phyloP scores from a whole-genome alignment of 2,329 filamentous ascomycete species.

The Trichoderma polysporum region DNA sequence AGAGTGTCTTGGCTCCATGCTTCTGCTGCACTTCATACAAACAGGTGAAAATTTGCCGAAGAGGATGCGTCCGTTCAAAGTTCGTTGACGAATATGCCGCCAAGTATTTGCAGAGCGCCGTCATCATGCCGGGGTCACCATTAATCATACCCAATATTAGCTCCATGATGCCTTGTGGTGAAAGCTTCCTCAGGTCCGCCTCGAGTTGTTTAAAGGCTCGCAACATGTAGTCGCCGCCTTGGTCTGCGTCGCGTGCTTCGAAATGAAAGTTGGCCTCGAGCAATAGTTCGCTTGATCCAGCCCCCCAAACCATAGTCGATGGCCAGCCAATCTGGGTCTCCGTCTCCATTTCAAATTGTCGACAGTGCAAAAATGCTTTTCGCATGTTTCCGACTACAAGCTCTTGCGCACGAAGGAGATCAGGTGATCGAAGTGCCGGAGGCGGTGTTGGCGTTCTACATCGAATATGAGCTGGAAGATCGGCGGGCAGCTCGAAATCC shows the following conservation, averaged over 20 bases:
- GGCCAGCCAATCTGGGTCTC: constrained; percentile 42
- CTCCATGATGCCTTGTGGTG: constrained; percentile 45
- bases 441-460: constrained; percentile 48
- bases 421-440: constrained; percentile 43
- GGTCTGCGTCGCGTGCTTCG: constrained; percentile 41
- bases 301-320: constrained; percentile 45
- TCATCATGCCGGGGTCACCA: constrained; percentile 45
- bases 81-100: constrained; percentile 46
- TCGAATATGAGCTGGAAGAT: constrained; percentile 44
- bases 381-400: constrained; percentile 45
- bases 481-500: constrained; percentile 44
- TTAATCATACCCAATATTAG: constrained; percentile 45
- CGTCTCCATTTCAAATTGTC: constrained; percentile 43
- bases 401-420: constrained; percentile 46
- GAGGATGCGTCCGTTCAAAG: constrained; percentile 43
- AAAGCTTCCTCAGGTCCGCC: constrained; percentile 43
- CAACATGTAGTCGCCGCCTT: constrained; percentile 42
- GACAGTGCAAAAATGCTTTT: constrained; percentile 46
- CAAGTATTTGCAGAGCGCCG: constrained; percentile 47
- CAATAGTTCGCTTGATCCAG: constrained; percentile 45
- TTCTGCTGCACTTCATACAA: constrained; percentile 48
- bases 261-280: constrained; percentile 46
- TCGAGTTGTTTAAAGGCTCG: constrained; percentile 45
- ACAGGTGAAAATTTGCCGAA: constrained; percentile 44
- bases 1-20: constrained; percentile 43